Evolutionary conservation across 2,329 filamentous ascomycete genomes (phyloP).

Genomic region (Blastomyces silverae): DNA sequence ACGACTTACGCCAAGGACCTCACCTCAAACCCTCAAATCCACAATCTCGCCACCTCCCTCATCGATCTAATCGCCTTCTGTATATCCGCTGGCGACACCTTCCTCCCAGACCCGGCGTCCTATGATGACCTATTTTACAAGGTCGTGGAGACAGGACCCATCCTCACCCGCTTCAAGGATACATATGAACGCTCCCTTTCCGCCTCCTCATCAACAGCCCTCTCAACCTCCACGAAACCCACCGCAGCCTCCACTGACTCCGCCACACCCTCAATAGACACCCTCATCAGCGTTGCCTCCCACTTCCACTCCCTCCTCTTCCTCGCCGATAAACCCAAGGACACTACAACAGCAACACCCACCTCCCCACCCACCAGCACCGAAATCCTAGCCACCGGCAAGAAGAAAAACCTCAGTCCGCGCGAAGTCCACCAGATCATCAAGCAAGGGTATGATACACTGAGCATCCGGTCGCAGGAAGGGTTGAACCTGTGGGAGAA

Average conservation of each 20-base stretch:
- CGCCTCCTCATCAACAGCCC: constrained; percentile 15
- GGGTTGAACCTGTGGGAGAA: constrained; percentile 78
- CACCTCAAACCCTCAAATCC: constrained; percentile 60
- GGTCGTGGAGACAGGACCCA: constrained; percentile 82
- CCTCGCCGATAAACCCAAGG: constrained; percentile 47
- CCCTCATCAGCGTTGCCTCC: constrained; percentile 66
- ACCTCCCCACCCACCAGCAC: constrained; percentile 26
- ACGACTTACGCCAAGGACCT: constrained; percentile 79
- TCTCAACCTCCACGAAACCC: constrained; percentile 25
- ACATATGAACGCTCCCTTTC: constrained; percentile 52
- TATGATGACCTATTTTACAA: constrained; percentile 99
- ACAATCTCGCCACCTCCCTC: constrained; percentile 66
- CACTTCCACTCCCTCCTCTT: constrained; percentile 80
- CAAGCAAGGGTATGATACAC: constrained; percentile 90
- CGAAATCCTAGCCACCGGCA: constrained; percentile 28
- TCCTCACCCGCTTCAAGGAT: constrained; percentile 72
- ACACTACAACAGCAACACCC: constrained; percentile 20
- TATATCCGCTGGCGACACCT: constrained; percentile 79
- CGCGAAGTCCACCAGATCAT: constrained; percentile 83
- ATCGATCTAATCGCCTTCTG: constrained; percentile 78
- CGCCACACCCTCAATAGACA: constrained; percentile 57
- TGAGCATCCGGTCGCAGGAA: constrained; percentile 84
- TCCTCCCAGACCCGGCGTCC: constrained; percentile 75
- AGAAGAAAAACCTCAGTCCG: constrained; percentile 66
- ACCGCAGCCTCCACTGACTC: constrained; percentile 53